A percentile compares a stretch with the other conserved stretches of the same genome.
Conservation (phyloP, 208 protist genomes). For the Trichomonas tenax region DNA sequence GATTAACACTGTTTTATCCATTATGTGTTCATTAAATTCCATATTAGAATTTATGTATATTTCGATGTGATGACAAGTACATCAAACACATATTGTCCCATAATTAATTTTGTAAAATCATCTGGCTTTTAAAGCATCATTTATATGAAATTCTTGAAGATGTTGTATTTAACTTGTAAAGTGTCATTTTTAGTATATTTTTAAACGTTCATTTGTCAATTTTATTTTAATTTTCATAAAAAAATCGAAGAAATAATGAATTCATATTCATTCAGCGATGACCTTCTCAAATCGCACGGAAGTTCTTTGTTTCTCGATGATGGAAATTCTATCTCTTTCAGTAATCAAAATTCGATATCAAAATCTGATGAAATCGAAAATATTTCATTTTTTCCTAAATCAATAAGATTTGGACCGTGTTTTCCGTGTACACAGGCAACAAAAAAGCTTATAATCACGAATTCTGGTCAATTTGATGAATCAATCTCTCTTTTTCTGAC, state of each 20-base stretch:
- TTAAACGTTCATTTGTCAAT: no score
- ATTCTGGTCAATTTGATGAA: not conserved
- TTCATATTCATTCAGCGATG: not conserved
- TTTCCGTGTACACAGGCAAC: not conserved
- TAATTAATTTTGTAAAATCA: no score
- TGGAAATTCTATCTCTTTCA: not conserved
- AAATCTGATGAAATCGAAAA: not conserved
- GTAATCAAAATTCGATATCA: not conserved
- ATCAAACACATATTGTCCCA: no score
- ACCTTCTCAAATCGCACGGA: not conserved
- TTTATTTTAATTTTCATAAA: no score
- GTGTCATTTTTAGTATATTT: no score
- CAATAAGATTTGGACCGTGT: not conserved
- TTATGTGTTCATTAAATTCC: no score
- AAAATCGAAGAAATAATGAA: not conserved
- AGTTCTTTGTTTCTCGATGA: not conserved
- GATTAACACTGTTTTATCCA: no score
- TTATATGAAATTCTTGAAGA: no score
- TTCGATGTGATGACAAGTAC: no score
- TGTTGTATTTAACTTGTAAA: no score
- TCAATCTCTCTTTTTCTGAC: not conserved
- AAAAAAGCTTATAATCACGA: not conserved
- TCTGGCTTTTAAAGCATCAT: no score
- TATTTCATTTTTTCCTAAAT: not conserved
- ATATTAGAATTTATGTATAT: no score